Percentiles rank a stretch among this genome's conserved stretches.
Evolutionary conservation across 1,139 yeast species (phyloP).

Genomic region (Blastobotrys illinoisensis): DNA sequence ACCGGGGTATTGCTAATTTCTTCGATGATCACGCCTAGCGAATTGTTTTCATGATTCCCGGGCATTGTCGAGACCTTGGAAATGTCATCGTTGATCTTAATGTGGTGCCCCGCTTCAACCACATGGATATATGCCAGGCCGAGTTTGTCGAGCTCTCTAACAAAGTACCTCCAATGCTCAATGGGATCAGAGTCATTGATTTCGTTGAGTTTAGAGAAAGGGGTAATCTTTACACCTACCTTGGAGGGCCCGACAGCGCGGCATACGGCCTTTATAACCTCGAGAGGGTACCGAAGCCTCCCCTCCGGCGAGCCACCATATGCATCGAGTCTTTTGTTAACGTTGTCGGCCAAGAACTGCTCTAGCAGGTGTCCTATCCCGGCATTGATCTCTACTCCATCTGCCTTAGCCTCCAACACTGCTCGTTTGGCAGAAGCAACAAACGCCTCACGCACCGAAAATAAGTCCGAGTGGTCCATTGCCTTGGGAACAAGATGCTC

Average conservation of each 20-base stretch:
- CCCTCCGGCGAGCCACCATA: slow-evolving; percentile 68
- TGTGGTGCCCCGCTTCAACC: slow-evolving; percentile 41
- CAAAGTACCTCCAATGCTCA: slow-evolving; percentile 29
- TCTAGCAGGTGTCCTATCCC: slow-evolving; percentile 62
- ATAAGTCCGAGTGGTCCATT: slow-evolving; percentile 2
- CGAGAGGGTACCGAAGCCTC: slow-evolving; percentile 52
- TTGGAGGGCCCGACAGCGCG: slow-evolving; percentile 49
- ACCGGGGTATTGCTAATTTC: slow-evolving; percentile 37
- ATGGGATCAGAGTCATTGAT: slow-evolving; percentile 30
- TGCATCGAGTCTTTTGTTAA: slow-evolving; percentile 59
- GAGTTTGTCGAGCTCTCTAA: slow-evolving; percentile 27
- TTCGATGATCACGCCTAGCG: slow-evolving; percentile 7
- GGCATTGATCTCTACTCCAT: slow-evolving; percentile 60
- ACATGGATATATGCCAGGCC: slow-evolving; percentile 46
- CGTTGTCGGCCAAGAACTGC: slow-evolving; percentile 42
- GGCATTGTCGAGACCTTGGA: slow-evolving; percentile 6
- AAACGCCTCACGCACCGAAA: slow-evolving; percentile 30
- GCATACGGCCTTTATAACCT: slow-evolving; percentile 46
- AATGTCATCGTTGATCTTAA: slow-evolving; percentile 24
- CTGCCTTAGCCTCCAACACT: slow-evolving; percentile 51
- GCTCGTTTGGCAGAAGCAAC: slow-evolving; percentile 43
- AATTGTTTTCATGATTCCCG: slow-evolving; percentile 3
- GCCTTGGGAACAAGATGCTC: background rate
- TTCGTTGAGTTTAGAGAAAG: slow-evolving; percentile 38
- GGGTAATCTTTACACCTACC: slow-evolving; percentile 57